Evolutionary conservation across 768 basidiomycete species (phyloP).

Genomic region (Pulveroboletus sp.): DNA sequence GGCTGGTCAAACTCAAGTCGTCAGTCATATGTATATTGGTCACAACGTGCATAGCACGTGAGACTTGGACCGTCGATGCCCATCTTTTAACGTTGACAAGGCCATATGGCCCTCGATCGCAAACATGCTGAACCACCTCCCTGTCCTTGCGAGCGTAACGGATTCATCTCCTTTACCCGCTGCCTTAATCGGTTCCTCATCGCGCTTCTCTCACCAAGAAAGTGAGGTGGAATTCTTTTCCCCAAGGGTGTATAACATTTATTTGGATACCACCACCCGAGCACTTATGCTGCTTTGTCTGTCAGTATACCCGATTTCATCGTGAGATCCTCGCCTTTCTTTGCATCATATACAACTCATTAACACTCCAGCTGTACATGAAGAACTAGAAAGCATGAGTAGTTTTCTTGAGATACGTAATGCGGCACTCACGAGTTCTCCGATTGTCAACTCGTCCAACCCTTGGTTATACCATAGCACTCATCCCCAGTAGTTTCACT

Average conservation of each 20-base stretch:
- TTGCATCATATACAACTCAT: neutral
- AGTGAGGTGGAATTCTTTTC: conserved; percentile 73
- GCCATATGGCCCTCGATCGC: conserved; percentile 78
- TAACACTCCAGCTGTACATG: conserved; percentile 42
- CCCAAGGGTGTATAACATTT: conserved; percentile 48
- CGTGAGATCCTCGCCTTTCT: conserved; percentile 19
- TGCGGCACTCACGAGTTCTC: neutral
- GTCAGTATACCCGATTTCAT: conserved; percentile 39
- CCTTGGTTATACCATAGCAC: conserved; percentile 71
- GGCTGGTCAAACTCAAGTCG: too few relatives aligned
- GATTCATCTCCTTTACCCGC: conserved; percentile 64
- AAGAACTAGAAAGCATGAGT: conserved; percentile 59
- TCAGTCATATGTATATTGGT: too few relatives aligned
- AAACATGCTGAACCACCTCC: conserved; percentile 59
- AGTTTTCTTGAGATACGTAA: neutral
- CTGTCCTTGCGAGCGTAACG: conserved; percentile 55
- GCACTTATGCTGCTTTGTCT: too few relatives aligned
- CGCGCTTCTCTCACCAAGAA: conserved; percentile 75
- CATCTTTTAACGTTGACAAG: conserved; percentile 42
- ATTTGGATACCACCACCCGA: conserved; percentile 50
- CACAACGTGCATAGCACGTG: too few relatives aligned
- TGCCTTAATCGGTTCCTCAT: conserved; percentile 72
- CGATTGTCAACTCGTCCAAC: conserved; percentile 64
- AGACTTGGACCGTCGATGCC: too few relatives aligned
- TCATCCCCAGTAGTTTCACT: conserved; percentile 71